Evolutionary conservation across 192 early-diverging fungal genomes (phyloP).

Genomic region (Coemansia sp.): DNA sequence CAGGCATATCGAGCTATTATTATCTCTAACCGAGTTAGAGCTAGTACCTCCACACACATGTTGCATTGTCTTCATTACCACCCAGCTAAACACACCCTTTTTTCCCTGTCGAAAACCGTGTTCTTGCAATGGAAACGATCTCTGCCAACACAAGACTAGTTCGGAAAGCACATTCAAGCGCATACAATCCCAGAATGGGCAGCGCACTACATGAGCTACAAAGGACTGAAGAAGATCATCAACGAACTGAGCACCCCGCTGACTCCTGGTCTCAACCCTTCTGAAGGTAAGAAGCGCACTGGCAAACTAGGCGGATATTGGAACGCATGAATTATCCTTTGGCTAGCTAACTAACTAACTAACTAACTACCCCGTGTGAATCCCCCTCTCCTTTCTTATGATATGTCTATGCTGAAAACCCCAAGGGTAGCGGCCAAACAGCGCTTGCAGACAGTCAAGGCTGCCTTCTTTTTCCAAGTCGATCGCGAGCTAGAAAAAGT

Average conservation of each 20-base stretch:
- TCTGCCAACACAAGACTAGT: slow-evolving; percentile 55
- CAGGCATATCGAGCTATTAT: not conserved
- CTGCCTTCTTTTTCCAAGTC: slow-evolving; percentile 95
- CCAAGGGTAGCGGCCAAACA: slow-evolving; percentile 28
- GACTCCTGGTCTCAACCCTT: slow-evolving; percentile 30
- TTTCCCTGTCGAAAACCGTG: not conserved
- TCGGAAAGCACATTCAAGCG: slow-evolving; percentile 96
- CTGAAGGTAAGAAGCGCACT: slow-evolving; percentile 27
- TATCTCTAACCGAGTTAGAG: not conserved
- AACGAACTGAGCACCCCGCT: slow-evolving; percentile 62
- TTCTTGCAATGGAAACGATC: not conserved
- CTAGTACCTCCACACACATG: not conserved
- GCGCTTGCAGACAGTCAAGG: slow-evolving; percentile 81
- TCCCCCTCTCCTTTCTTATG: too few relatives aligned
- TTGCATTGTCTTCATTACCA: not conserved
- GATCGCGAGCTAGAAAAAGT: slow-evolving; percentile 98
- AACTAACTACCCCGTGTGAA: too few relatives aligned
- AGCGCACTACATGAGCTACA: slow-evolving; percentile 95
- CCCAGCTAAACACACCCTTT: not conserved
- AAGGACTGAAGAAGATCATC: slow-evolving; percentile 97
- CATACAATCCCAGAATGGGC: slow-evolving; percentile 92
- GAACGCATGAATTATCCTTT: not conserved
- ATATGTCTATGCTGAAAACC: too few relatives aligned
- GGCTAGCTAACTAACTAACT: not conserved
- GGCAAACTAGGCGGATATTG: not conserved